These are phyloP conservation scores for Lipomyces yamadae DNA, from an alignment of 805 yeast species.

Conservation along the genomic window DNA sequence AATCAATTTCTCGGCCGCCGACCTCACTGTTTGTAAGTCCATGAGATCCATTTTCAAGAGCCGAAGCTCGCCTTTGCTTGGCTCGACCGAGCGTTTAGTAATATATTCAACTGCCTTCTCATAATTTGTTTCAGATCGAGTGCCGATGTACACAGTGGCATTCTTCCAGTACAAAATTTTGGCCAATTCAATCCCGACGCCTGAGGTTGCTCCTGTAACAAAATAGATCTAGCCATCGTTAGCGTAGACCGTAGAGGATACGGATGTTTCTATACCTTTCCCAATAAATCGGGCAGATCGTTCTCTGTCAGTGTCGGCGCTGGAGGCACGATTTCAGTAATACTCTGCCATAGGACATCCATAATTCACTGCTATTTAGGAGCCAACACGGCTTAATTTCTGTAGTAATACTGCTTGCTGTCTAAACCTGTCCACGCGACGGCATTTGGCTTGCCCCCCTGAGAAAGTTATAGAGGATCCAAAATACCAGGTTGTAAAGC, in stretches of 20 bases:
- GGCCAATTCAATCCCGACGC: conserved; percentile 33
- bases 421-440: neutral
- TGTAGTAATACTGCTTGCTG: neutral
- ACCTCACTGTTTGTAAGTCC: conserved; percentile 44
- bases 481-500: too few species aligned
- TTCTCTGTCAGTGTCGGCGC: conserved; percentile 42
- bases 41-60: conserved; percentile 27
- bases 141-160: conserved; percentile 33
- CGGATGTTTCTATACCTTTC: conserved; percentile 38
- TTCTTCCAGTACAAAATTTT: conserved; percentile 23
- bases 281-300: conserved; percentile 46
- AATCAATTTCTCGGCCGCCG: conserved; percentile 46
- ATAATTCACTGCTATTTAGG: neutral
- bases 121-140: conserved; percentile 23
- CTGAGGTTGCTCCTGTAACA: conserved; percentile 31
- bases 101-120: conserved; percentile 25
- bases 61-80: conserved; percentile 22
- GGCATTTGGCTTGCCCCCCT: too few species aligned
- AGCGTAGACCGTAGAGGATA: neutral
- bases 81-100: neutral
- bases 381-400: neutral
- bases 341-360: conserved; percentile 26
- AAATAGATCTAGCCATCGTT: conserved; percentile 14
- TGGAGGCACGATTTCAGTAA: conserved; percentile 35
- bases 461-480: too few species aligned